Conservation (phyloP, 345 rosid species). For the Hibiscus trionum region DNA sequence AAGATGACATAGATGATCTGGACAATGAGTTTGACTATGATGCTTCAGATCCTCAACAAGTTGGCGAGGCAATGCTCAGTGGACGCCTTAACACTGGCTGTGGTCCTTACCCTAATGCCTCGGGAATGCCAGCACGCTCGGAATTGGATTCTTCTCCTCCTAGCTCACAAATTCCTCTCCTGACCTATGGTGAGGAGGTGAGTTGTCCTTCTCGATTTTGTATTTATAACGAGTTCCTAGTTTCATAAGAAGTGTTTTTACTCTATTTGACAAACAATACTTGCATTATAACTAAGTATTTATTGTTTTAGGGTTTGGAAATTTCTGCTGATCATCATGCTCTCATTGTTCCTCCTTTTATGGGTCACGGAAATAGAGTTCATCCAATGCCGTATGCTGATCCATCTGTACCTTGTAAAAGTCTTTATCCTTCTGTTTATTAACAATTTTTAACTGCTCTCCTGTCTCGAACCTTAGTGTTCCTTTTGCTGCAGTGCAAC, state of each 20-base stretch:
- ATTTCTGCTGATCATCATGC: constrained; percentile 89
- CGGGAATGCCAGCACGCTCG: constrained; percentile 39
- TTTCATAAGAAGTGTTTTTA: no score
- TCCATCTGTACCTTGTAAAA: constrained; percentile 61
- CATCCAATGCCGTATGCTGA: constrained; percentile 61
- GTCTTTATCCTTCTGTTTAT: constrained; percentile 15
- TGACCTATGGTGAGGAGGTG: constrained; percentile 91
- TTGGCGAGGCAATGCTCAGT: constrained; percentile 49
- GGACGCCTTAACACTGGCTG: constrained; percentile 51
- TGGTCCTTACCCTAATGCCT: constrained; percentile 23
- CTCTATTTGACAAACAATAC: neutral
- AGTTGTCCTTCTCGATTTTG: constrained; percentile 3
- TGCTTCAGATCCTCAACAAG: constrained; percentile 50
- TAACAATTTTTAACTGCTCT: neutral
- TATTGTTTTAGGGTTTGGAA: constrained; percentile 50
- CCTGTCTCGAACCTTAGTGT: constrained; percentile 6
- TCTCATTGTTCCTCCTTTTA: constrained; percentile 68
- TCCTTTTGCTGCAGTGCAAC: constrained; percentile 46
- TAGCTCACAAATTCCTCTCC: constrained; percentile 69
- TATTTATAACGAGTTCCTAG: neutral
- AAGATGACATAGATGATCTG: constrained; percentile 84
- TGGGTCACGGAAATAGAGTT: constrained; percentile 66
- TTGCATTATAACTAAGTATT: constrained; percentile 2
- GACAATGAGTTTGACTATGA: constrained; percentile 86
- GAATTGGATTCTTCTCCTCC: constrained; percentile 66